Conservation (phyloP, 192 early-diverging fungal species). For the Podila minutissima region DNA sequence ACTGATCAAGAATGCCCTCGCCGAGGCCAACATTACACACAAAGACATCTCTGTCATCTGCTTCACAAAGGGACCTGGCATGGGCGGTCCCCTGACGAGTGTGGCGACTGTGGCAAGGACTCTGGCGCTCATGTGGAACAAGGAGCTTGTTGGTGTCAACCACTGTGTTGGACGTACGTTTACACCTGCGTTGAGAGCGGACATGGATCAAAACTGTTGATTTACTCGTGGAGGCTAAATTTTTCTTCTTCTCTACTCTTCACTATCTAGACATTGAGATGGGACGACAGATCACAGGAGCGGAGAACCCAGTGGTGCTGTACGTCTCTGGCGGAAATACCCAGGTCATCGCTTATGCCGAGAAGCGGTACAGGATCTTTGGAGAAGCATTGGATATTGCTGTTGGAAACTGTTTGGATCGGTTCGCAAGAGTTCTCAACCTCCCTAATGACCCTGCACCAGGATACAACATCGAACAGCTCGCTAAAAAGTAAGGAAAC, state of each 20-base stretch:
- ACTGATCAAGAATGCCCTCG: conserved; percentile 81
- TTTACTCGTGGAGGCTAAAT: background rate
- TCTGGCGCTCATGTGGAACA: conserved; percentile 89
- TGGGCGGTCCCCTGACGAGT: conserved; percentile 94
- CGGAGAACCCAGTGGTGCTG: conserved; percentile 92
- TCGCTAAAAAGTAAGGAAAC: conserved; percentile 79
- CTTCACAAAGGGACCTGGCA: conserved; percentile 98
- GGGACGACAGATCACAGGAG: conserved; percentile 96
- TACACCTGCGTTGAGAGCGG: background rate
- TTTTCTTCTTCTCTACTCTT: background rate
- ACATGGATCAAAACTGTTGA: background rate
- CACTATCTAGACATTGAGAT: conserved; percentile 88
- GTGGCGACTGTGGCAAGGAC: conserved; percentile 95
- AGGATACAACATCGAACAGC: conserved; percentile 98
- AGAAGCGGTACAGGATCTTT: conserved; percentile 95
- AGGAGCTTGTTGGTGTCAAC: conserved; percentile 95
- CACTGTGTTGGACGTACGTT: conserved; percentile 94
- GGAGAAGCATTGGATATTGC: conserved; percentile 99
- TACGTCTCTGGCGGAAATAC: conserved; percentile 99
- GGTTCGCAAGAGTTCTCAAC: conserved; percentile 94
- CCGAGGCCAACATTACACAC: conserved; percentile 75
- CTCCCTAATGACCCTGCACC: conserved; percentile 97
- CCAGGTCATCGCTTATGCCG: conserved; percentile 98
- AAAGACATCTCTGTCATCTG: conserved; percentile 91
- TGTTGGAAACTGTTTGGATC: conserved; percentile 97